Percentiles rank a stretch among this genome's conserved stretches.
Evolutionary conservation across 1,139 yeast species (phyloP).

Genomic region (Candida sp.): DNA sequence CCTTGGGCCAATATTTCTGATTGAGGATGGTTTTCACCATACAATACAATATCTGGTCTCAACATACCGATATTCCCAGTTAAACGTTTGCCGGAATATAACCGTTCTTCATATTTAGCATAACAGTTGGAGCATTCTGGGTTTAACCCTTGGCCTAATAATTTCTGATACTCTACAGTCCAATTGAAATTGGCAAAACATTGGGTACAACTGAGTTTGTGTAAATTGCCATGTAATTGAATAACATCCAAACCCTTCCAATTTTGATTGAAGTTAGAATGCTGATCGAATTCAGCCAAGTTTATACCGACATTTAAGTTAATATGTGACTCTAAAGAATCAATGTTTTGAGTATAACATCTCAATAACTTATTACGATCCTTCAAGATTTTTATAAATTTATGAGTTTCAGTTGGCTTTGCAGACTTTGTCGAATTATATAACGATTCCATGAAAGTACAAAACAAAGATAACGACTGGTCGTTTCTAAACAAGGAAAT

Average conservation of each 20-base stretch:
- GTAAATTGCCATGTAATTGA: conserved; percentile 88
- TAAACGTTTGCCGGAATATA: conserved; percentile 58
- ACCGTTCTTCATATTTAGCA: conserved; percentile 48
- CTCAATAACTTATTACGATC: conserved; percentile 67
- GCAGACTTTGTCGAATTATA: conserved; percentile 64
- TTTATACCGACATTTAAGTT: conserved; percentile 45
- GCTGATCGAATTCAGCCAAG: conserved; percentile 23
- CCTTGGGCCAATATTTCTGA: conserved; percentile 64
- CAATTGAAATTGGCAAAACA: conserved; percentile 64
- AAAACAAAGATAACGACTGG: conserved; percentile 62
- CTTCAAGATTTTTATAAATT: conserved; percentile 64
- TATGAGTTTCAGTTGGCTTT: conserved; percentile 80
- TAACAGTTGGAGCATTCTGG: conserved; percentile 66
- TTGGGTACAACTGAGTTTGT: conserved; percentile 66
- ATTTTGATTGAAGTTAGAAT: conserved; percentile 27
- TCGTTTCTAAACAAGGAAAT: conserved; percentile 72
- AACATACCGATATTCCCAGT: conserved; percentile 59
- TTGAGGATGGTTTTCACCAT: conserved; percentile 79
- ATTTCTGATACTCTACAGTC: conserved; percentile 47
- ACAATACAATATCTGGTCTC: conserved; percentile 72
- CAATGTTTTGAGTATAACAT: conserved; percentile 83
- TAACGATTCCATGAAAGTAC: conserved; percentile 76
- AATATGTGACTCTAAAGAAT: conserved; percentile 37
- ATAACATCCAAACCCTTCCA: conserved; percentile 76
- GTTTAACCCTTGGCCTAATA: conserved; percentile 49